Conservation (phyloP, 2,329 filamentous ascomycete species). For the Ophiocordyceps camponoti-floridani region DNA sequence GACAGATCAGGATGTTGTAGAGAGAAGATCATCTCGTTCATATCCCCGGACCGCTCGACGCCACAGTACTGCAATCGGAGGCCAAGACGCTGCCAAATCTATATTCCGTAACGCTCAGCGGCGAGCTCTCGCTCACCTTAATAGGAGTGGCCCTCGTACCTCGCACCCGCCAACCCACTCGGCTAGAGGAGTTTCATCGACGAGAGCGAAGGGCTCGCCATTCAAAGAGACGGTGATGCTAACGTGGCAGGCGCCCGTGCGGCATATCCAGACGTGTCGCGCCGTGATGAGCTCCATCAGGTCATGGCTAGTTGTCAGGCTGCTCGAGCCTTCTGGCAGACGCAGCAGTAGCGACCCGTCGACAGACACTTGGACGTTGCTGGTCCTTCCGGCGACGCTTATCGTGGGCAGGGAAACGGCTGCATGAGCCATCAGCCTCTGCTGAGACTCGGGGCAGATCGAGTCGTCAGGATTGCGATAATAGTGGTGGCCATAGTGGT, state of each 20-base stretch:
- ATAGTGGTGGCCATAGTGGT: too few relatives aligned
- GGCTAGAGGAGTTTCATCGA: constrained; percentile 3
- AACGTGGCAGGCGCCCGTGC: constrained; percentile 12
- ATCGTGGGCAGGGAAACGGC: constrained; percentile 10
- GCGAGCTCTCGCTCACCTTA: neutral
- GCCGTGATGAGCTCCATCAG: constrained; percentile 7
- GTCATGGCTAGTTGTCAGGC: constrained; percentile 6
- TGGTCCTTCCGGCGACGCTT: constrained; percentile 6
- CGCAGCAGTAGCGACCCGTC: constrained; percentile 10
- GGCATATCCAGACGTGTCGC: constrained; percentile 14
- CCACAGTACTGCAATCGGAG: constrained; percentile 10
- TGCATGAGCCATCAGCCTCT: constrained; percentile 2
- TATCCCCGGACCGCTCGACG: constrained; percentile 1
- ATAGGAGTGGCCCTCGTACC: constrained; percentile 5
- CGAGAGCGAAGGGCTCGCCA: constrained; percentile 4
- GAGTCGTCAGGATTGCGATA: too few relatives aligned
- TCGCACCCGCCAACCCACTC: constrained; percentile 9
- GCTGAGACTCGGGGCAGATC: too few relatives aligned
- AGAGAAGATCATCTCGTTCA: constrained; percentile 12
- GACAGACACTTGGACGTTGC: constrained; percentile 8
- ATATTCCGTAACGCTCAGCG: neutral
- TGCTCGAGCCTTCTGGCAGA: constrained; percentile 4
- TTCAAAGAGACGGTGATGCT: constrained; percentile 9
- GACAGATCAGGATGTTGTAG: constrained; percentile 17
- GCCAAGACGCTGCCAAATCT: constrained; percentile 15